These are phyloP conservation scores for Salix viminalis DNA, from an alignment of 345 rosid genomes.

Conservation along the genomic window DNA sequence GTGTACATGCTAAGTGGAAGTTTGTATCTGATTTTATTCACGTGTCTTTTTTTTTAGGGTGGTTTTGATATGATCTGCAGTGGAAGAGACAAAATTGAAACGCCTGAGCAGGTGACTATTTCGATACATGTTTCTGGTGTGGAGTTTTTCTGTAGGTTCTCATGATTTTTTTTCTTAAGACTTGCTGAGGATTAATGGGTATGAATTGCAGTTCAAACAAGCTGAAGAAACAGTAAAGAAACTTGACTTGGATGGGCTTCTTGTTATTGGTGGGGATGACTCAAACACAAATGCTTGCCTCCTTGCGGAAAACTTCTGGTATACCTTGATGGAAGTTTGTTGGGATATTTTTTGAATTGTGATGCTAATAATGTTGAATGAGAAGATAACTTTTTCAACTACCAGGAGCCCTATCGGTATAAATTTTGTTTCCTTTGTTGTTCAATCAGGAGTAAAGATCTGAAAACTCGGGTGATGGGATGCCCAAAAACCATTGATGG, in stretches of 20 bases:
- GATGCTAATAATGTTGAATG: neutral
- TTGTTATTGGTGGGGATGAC: constrained; percentile 98
- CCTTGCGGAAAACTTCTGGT: constrained; percentile 92
- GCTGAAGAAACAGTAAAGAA: constrained; percentile 87
- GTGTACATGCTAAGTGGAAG: neutral
- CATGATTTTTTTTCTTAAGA: neutral
- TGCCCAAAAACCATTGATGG: constrained; percentile 99
- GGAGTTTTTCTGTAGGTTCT: neutral
- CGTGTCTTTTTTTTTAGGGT: constrained; percentile 46
- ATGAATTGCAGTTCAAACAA: constrained; percentile 77
- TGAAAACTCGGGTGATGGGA: constrained; percentile 87
- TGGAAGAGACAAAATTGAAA: constrained; percentile 98
- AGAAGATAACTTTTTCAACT: neutral
- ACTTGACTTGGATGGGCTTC: constrained; percentile 88
- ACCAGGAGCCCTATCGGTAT: neutral
- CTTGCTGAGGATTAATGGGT: constrained; percentile 4
- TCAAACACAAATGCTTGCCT: constrained; percentile 98
- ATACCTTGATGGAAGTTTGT: neutral
- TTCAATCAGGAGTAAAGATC: constrained; percentile 59
- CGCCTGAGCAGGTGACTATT: constrained; percentile 79
- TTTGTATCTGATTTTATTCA: neutral
- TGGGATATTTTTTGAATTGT: neutral
- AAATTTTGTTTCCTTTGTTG: neutral
- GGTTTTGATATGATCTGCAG: constrained; percentile 99
- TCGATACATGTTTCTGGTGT: neutral